Conservation (phyloP, 495 filamentous ascomycete genomes). For the Xylaria acuta region DNA sequence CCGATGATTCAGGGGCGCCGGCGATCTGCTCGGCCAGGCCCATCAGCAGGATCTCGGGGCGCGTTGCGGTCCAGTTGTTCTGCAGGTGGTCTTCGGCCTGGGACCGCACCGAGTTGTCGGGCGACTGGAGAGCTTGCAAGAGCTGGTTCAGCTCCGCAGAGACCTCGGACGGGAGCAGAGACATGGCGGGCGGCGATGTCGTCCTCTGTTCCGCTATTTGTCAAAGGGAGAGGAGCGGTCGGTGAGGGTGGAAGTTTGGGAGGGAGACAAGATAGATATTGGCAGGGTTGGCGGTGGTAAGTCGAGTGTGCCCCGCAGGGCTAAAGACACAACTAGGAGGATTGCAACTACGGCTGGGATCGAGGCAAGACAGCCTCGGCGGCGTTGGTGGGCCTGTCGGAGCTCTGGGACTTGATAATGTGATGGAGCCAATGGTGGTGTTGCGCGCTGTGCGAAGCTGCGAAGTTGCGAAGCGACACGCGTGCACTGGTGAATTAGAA, state of each 20-base stretch:
- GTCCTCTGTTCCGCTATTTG: slow-evolving; percentile 7
- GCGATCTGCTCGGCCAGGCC: slow-evolving; percentile 92
- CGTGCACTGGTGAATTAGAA: not conserved
- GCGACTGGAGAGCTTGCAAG: slow-evolving; percentile 82
- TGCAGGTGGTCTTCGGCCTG: slow-evolving; percentile 89
- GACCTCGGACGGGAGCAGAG: slow-evolving; percentile 79
- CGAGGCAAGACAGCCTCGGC: not conserved
- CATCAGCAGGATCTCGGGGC: slow-evolving; percentile 88
- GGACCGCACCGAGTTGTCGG: slow-evolving; percentile 83
- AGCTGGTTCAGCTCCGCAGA: slow-evolving; percentile 84
- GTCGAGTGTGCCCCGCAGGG: slow-evolving; percentile 22
- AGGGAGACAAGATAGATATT: not conserved
- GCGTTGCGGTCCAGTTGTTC: slow-evolving; percentile 80
- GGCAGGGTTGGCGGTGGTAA: slow-evolving; percentile 9
- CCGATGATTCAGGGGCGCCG: slow-evolving; percentile 68
- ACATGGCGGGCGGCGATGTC: slow-evolving; percentile 63
- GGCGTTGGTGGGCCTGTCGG: not conserved
- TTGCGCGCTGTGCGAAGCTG: slow-evolving; percentile 25
- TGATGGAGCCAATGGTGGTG: slow-evolving; percentile 10
- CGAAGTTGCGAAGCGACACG: not conserved
- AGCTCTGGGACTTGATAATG: not conserved
- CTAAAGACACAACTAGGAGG: slow-evolving; percentile 20
- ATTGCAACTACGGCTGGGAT: not conserved
- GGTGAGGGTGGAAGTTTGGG: not conserved
- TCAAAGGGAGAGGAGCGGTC: not conserved